These are phyloP conservation scores for Fusarium nodosum DNA, from an alignment of 2,329 filamentous ascomycete species.

Conservation along the genomic window DNA sequence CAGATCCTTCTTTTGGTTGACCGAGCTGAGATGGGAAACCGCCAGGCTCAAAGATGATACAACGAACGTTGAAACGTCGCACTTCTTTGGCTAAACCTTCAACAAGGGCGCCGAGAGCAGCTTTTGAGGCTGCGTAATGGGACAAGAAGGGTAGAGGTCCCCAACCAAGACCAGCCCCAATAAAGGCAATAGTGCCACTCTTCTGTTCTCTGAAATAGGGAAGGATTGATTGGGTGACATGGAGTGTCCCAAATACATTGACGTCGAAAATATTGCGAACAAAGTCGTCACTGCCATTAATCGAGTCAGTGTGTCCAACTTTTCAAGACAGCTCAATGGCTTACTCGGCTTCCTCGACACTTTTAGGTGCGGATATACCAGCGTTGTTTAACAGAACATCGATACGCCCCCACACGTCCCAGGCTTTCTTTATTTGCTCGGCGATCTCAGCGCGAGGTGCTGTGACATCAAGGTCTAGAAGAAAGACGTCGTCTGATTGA, in stretches of 20 bases:
- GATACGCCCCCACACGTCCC: slow-evolving; percentile 10
- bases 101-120: slow-evolving; percentile 7
- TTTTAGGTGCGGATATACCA: slow-evolving; percentile 3
- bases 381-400: slow-evolving; percentile 23
- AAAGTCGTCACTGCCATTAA: not conserved
- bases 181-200: slow-evolving; percentile 2
- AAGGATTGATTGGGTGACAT: slow-evolving; percentile 18
- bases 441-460: not conserved
- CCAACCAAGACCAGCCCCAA: slow-evolving; percentile 13
- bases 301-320: not conserved
- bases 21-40: slow-evolving; percentile 20
- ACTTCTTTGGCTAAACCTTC: slow-evolving; percentile 13
- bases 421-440: slow-evolving; percentile 1
- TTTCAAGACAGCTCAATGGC: not conserved
- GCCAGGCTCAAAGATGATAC: slow-evolving; percentile 11
- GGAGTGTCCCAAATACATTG: slow-evolving; percentile 7
- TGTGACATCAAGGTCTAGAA: slow-evolving; percentile 17
- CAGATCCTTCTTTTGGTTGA: not conserved
- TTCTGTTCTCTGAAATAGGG: slow-evolving; percentile 2
- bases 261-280: slow-evolving; percentile 13
- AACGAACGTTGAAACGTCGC: slow-evolving; percentile 2
- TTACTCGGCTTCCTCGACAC: slow-evolving; percentile 19
- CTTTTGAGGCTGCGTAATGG: slow-evolving; percentile 22
- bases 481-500: slow-evolving; percentile 4
- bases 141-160: slow-evolving; percentile 6